These are phyloP conservation scores for Glonium stellatum DNA, from an alignment of 495 filamentous ascomycete genomes.

Conservation along the genomic window DNA sequence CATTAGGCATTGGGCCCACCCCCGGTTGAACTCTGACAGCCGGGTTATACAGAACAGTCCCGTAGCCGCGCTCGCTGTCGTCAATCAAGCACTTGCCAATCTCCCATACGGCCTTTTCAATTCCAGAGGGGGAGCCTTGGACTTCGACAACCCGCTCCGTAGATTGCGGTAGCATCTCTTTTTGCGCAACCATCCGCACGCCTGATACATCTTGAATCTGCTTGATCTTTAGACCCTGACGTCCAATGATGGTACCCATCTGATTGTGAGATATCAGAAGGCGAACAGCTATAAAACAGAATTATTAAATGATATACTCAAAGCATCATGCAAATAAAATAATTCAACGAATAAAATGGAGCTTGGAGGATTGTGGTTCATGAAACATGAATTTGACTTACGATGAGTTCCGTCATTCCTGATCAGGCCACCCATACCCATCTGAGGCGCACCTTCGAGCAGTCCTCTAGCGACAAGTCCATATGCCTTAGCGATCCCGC, in stretches of 20 bases:
- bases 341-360: slow-evolving; percentile 5
- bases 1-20: slow-evolving; percentile 46
- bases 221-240: slow-evolving; percentile 96
- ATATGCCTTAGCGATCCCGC: slow-evolving; percentile 83
- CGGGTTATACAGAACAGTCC: slow-evolving; percentile 95
- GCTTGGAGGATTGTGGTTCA: slow-evolving; percentile 1
- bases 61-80: slow-evolving; percentile 92
- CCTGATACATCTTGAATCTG: slow-evolving; percentile 96
- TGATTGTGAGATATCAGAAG: slow-evolving; percentile 98
- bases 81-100: slow-evolving; percentile 98
- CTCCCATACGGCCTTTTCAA: slow-evolving; percentile 94
- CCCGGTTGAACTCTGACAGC: slow-evolving; percentile 72
- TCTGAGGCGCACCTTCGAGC: slow-evolving; percentile 83
- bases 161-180: slow-evolving; percentile 98
- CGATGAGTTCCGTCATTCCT: slow-evolving; percentile 85
- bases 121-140: slow-evolving; percentile 84
- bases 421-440: slow-evolving; percentile 88
- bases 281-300: slow-evolving; percentile 65
- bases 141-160: slow-evolving; percentile 98
- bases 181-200: slow-evolving; percentile 97
- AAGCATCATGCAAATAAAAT: slow-evolving; percentile 1
- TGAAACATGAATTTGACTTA: slow-evolving; percentile 48
- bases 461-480: slow-evolving; percentile 85
- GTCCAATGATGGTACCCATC: slow-evolving; percentile 98
- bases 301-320: slow-evolving; percentile 31